Base-by-base conservation (phyloP, 306 rosid genomes). In the Carpinus viminea region DNA sequence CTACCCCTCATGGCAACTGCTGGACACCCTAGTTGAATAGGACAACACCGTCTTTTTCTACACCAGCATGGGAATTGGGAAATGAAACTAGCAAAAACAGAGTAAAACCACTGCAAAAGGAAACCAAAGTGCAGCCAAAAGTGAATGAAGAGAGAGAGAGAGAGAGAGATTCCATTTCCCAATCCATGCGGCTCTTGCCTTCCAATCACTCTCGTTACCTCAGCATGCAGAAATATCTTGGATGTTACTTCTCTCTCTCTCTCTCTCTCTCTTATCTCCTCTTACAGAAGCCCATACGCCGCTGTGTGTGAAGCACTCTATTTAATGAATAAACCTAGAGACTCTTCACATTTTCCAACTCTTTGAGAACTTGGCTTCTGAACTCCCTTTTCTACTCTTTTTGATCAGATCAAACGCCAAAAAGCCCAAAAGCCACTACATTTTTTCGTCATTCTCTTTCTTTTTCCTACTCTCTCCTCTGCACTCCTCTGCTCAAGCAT, bases 231-330 rank as follows among this genome's bases (percentile, higher is more conserved):
- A 34, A 64, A 3, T 5, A 21, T 57, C 65, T 57, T 57, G 65
- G 28, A 57, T 4, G 31, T 3, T 8, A 24, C 66, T 26, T 18
- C 66, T 24, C 66, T 79, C 74, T 87, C 72, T 71, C 43, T 53
- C 80, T 78, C 79, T 62, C 87, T 78, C 78, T 65, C 76, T 84
- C 85, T 89, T 83, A 85, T 93, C 96, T 85, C 85, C 76, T 79
- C 84, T 83, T 89, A 83, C 91, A 92, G 45, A 88, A 84, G 81
- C 93, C 98, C 98, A 88, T 86, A 83, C 93, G 75, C 72, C 74
- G 62, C 85, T 85, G 82, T 80, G 57, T 78, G 83, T 82, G 86
- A 74, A 54, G 68, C 84, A 73, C 83, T 77, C 68, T 80, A 78
- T 70, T 87, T 89, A 74, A 78, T 92, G 54, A 78, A 76, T 75